Evolutionary conservation across 2,329 filamentous ascomycete species (phyloP).

Genomic region (Juglanconis sp.): DNA sequence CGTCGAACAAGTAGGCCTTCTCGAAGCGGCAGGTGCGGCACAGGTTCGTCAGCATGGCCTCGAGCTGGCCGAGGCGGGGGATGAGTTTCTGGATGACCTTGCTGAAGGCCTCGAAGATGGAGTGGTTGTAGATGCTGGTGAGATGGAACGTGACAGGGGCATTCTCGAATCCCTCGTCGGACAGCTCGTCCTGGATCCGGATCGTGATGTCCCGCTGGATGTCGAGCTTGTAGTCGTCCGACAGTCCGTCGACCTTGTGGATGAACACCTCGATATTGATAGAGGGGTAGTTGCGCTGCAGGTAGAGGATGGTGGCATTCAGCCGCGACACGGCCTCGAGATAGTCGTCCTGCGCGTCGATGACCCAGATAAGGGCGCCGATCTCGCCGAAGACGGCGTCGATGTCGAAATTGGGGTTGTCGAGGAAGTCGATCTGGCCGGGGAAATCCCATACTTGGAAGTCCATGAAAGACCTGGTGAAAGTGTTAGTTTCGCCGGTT

Average conservation of each 20-base stretch:
- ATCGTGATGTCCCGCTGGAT: slow-evolving; percentile 97
- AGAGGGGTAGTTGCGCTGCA: slow-evolving; percentile 83
- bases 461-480: slow-evolving; percentile 88
- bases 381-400: slow-evolving; percentile 93
- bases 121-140: slow-evolving; percentile 97
- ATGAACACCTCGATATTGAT: slow-evolving; percentile 99
- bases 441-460: slow-evolving; percentile 99
- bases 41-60: slow-evolving; percentile 89
- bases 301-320: slow-evolving; percentile 82
- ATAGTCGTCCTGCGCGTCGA: slow-evolving; percentile 97
- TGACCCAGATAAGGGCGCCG: slow-evolving; percentile 90
- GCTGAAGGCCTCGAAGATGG: slow-evolving; percentile 93
- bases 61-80: slow-evolving; percentile 85
- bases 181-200: slow-evolving; percentile 92
- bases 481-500: slow-evolving; percentile 14
- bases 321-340: slow-evolving; percentile 84
- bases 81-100: slow-evolving; percentile 98
- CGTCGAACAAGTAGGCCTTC: slow-evolving; percentile 97
- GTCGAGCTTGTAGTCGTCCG: slow-evolving; percentile 93
- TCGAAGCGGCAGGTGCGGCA: slow-evolving; percentile 93
- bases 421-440: slow-evolving; percentile 84
- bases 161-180: slow-evolving; percentile 89
- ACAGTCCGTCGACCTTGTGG: slow-evolving; percentile 97
- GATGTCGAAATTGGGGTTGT: slow-evolving; percentile 84
- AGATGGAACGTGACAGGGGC: slow-evolving; percentile 92